Evolutionary conservation across 495 filamentous ascomycete genomes (phyloP), one percentile per base, ranked within the genome.

Genomic region (Aspergillus steynii): DNA sequence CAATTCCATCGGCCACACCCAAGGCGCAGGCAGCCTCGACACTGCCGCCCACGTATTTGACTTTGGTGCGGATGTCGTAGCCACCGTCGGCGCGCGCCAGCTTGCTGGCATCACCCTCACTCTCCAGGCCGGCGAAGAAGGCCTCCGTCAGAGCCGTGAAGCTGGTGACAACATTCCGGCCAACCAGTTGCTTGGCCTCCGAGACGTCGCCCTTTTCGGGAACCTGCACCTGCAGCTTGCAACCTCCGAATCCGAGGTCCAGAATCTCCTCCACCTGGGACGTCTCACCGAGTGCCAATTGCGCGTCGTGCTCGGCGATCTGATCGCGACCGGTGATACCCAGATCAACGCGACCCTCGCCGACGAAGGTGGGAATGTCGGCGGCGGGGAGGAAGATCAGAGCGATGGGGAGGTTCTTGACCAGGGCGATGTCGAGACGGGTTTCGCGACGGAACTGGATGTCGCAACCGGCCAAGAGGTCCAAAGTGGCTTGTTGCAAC

Each of bases 371-470:
- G 29, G 95, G 96, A 70, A 99, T 99, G 73, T 98, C 95, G 57
- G 91, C 93, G 37, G 92, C 95, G 28, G 95, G 95, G 45, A 99
- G 91, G 83, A 99, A 99, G 75, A 99, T 86, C 62, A 99, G 90
- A 12, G 94, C 96, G 61, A 99, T 91, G 32, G 90, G 91, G 34
- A 93, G 85, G 77, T 98, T 98, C 80, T 95, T 90, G 71, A 96
- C 93, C 26, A 98, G 86, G 14, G 95, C 95, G 74, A 98, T 97
- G 75, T 99, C 95, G 62, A 96, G 89, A 53, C 95, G 90, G 72
- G 86, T 89, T 79, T 96, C 91, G 72, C 93, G 89, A 65, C 87
- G 87, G 80, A 98, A 99, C 78, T 99, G 92, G 68, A 99, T 95
- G 75, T 98, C 95, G 64, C 86, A 90, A 71, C 95, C 95, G 64